Base-by-base conservation (phyloP, 1,139 yeast species). In the Pichia sp. region DNA sequence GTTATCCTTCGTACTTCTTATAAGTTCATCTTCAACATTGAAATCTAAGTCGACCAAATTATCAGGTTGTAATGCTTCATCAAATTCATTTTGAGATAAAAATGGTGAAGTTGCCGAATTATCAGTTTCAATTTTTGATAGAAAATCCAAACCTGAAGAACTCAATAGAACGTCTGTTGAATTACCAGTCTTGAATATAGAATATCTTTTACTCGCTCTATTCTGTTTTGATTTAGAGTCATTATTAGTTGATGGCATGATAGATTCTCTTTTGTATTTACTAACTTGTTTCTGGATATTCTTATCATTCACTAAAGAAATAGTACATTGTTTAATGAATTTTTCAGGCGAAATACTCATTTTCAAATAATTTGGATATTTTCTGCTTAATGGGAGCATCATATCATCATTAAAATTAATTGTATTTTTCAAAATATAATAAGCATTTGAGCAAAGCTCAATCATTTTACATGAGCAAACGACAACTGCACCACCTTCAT, bases 341-440 rank as follows among this genome's bases (percentile, higher is more conserved):
- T 71, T 74, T 16, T 69, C 73, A 0, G 89, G 81, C n/a, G 79
- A 73, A 6, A 83, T 71, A 50, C 71, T 69, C 65, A 80, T 74
- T 35, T 62, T 63, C 8, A 73, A 61, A 53, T 86, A 86, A 60
- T 87, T 89, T 1, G 92, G 87, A 58, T 86, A 87, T 29, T 80
- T 71, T 53, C 94, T 70, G 43, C 78, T 81, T 2, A 72, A 62
- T 31, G 82, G 78, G 45, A 87, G 66, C 56, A 76, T 78, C 62
- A 86, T 85, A 58, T 87, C 94, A 25, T 94, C 90, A 24, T 83
- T 76, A 35, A 76, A 63, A 25, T 77, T 75, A 35, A 60, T 29
- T 22, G 60, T 43, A 22, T 47, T 48, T 31, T 54, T 60, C 42
- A 60, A 37, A 65, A 66, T 43, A 66, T 62, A 51, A 60, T 68